Evolutionary conservation across 2,329 filamentous ascomycete genomes (phyloP).

Genomic region (Madurella fahalii): DNA sequence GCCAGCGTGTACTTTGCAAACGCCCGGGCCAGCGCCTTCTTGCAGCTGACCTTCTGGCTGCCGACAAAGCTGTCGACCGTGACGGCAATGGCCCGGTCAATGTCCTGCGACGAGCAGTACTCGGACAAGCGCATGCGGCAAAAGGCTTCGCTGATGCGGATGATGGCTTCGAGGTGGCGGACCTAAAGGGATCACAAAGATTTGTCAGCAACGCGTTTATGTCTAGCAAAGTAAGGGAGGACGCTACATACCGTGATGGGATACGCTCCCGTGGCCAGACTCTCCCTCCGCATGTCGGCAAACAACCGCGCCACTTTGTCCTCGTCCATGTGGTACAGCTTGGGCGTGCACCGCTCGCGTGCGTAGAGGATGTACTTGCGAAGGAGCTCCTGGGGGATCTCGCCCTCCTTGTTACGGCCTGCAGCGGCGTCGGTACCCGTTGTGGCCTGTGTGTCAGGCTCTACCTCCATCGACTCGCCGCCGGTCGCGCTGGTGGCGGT

Average conservation of each 20-base stretch:
- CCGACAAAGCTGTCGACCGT: conserved; percentile 95
- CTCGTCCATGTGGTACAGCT: conserved; percentile 95
- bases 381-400: conserved; percentile 85
- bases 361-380: conserved; percentile 97
- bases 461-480: conserved; percentile 58
- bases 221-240: too few relatives aligned
- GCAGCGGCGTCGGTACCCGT: conserved; percentile 17
- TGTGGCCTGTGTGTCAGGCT: conserved; percentile 48
- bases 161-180: conserved; percentile 95
- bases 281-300: conserved; percentile 92
- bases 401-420: conserved; percentile 48
- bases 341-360: conserved; percentile 81
- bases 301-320: conserved; percentile 94
- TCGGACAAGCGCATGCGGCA: conserved; percentile 98
- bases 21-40: conserved; percentile 88
- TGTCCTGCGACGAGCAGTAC: conserved; percentile 84
- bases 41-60: conserved; percentile 95
- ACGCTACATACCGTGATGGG: conserved; percentile 86
- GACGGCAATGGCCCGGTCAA: conserved; percentile 94
- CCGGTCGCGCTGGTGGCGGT: conserved; percentile 26
- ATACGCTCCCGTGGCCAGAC: conserved; percentile 88
- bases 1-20: conserved; percentile 88
- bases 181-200: conserved; percentile 55
- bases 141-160: conserved; percentile 90
- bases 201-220: not conserved